A percentile compares a stretch with the other conserved stretches of the same genome.
Conservation (phyloP, 108 stramenopile genomes). For the Nitzschia putrida region DNA sequence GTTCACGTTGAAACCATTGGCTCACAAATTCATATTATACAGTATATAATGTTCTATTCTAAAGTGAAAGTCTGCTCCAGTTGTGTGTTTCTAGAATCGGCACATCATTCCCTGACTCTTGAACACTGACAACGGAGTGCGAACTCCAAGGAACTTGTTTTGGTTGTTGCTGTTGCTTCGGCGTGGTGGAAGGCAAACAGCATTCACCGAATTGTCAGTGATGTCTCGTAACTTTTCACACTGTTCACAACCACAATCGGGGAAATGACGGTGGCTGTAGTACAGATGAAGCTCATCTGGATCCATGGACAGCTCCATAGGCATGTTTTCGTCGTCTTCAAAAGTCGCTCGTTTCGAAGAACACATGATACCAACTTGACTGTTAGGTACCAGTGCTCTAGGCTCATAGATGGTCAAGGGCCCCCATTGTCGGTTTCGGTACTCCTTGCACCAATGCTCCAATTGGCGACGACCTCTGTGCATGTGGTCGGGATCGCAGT, state of each 20-base stretch:
- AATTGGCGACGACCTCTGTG: conserved; percentile 14
- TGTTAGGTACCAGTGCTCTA: not conserved
- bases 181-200: not conserved
- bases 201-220: not conserved
- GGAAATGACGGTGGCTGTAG: conserved; percentile 20
- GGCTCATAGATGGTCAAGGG: conserved; percentile 24
- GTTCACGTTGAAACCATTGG: too few relatives aligned
- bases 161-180: not conserved
- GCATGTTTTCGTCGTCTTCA: too few relatives aligned
- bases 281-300: conserved; percentile 6
- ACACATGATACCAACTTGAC: not conserved
- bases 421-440: conserved; percentile 18
- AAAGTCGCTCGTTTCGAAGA: not conserved
- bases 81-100: too few relatives aligned
- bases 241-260: conserved; percentile 9
- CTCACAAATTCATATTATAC: too few relatives aligned
- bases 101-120: not conserved
- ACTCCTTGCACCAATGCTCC: conserved; percentile 10
- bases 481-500: conserved; percentile 24
- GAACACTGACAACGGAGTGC: not conserved
- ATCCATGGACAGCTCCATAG: not conserved
- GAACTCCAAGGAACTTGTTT: not conserved
- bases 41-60: too few relatives aligned
- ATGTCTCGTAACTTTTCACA: not conserved
- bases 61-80: too few relatives aligned